phyloP scores from a whole-genome alignment of 129 eudicot genomes.

The Helianthus tuberosus region DNA sequence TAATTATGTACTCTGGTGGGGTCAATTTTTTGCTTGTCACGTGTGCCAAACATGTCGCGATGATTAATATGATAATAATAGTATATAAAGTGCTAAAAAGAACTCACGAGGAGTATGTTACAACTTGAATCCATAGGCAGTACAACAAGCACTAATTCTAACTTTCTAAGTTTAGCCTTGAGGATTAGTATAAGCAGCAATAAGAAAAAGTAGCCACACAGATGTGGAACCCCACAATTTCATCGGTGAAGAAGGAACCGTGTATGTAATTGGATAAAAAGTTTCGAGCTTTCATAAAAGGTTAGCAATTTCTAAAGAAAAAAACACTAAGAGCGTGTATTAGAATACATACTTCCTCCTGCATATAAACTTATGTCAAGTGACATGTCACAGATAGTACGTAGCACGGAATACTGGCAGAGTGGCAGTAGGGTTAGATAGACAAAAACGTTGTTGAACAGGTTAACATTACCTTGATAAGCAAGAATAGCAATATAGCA shows the following conservation, averaged over 20 bases:
- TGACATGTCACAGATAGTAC: background rate
- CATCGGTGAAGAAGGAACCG: constrained; percentile 14
- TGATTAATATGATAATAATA: background rate
- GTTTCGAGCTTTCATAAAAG: constrained; percentile 19
- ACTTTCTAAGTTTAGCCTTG: background rate
- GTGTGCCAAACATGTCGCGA: constrained; percentile 6
- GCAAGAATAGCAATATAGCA: background rate
- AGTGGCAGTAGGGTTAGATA: background rate
- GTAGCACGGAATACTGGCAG: background rate
- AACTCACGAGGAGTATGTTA: constrained; percentile 10
- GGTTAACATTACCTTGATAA: constrained; percentile 2
- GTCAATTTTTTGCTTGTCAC: constrained; percentile 10
- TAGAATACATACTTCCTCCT: constrained; percentile 13
- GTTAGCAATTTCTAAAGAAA: constrained; percentile 12
- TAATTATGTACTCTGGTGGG: constrained; percentile 4
- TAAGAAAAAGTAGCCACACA: background rate
- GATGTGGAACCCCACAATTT: constrained; percentile 9
- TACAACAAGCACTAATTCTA: constrained; percentile 3
- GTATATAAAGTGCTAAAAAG: constrained; percentile 4
- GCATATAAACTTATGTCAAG: background rate
- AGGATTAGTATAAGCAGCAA: constrained; percentile 16
- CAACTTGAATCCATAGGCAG: background rate
- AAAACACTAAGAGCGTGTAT: background rate
- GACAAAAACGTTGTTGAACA: background rate
- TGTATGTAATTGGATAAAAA: constrained; percentile 9